Evolutionary conservation across 1,284 basidiomycete species (phyloP), one percentile per base, ranked within the genome.

Genomic region (Irpex rosettiformis): DNA sequence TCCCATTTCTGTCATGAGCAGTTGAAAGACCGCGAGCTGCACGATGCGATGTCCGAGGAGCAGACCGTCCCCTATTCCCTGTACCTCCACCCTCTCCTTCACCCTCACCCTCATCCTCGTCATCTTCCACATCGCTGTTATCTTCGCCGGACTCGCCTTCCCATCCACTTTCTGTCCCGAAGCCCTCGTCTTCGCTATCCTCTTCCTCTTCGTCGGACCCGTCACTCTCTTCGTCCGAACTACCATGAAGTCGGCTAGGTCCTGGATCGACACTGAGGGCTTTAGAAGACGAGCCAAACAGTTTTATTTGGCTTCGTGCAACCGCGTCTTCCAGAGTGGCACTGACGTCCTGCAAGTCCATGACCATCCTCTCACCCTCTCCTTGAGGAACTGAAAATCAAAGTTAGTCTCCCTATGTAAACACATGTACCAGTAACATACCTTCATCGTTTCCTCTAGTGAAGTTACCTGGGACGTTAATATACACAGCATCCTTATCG

Each of bases 401-500:
- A 51, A 63, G 69, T 56, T 59, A 60, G 16, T 22, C 37, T 30
- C 25, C 8, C 30, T 10, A 27, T 24, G 28, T 1, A 40, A 10
- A 16, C 33, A 40, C 33, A 5, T 42, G 58, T 22, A 45, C 8
- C 2, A 33, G 27, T 22, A 29, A 65, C 81, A 55, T 65, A 87
- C 88, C 78, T 61, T 86, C 83, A 10, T 72, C 73, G 59, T 83
- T 83, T 10, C 84, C 86, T 53, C 89, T 81, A 3, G 93, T 89
- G 68, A 99, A 99, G 69, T 83, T 95, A 1, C 97, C 97, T 3
- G 94, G 93, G 2, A 98, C 96, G 69, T 98, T 98, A 66, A 99
- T 91, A 79, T 94, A 99, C 1, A 99, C 96, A 0, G 96, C 94
- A 69, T 99, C 97, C 73, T 98, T 98, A 78, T 99, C 97, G 70